Base-by-base conservation (phyloP, 352 stramenopile species). In the Phytophthora melonis region DNA sequence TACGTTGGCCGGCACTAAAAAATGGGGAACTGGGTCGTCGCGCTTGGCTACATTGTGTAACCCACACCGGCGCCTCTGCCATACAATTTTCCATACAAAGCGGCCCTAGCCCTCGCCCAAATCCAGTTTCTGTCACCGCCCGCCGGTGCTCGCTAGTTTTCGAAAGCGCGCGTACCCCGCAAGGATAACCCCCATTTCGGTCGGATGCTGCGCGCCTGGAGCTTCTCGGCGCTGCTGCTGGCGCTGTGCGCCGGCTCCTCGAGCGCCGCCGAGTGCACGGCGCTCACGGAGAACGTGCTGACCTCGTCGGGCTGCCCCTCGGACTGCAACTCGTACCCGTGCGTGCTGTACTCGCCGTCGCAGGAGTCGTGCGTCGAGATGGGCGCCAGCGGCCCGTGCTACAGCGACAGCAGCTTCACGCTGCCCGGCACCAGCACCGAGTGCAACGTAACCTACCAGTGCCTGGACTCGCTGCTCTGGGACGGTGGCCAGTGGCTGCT, bases 381-480 rank as follows among this genome's bases (percentile, higher is more conserved):
- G 36, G 69, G 70, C 21, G 69, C 79, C 19, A 78, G 67, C 47
- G 82, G 82, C 50, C 71, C 73, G 0, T 85, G 80, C 65, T 78
- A 79, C 71, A 65, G 49, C 27, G 70, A 83, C 8, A 70, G 52
- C 41, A 32, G 23, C 62, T 86, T 79, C 32, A 72, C 68, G 25
- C 30, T 80, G 11, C 63, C 78, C 5, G 72, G 74, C 3, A 56
- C 74, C 1, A 61, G 57, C 18, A 62, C 60, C 5, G 45, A 43
- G 23, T 91, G 83, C 59, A 78, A 89, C 25, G 39, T 91, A 11
- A 90, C 78, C 23, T 91, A 88, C 36, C 82, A 92, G 67, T 92
- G 84, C 21, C 65, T 92, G 18, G 75, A 87, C 54, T 75, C 67
- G 52, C 59, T 90, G 39, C 58, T 90, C 14, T 77, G 61, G 58